Evolutionary conservation across 495 filamentous ascomycete species (phyloP).

Genomic region (Acidomyces sp.): DNA sequence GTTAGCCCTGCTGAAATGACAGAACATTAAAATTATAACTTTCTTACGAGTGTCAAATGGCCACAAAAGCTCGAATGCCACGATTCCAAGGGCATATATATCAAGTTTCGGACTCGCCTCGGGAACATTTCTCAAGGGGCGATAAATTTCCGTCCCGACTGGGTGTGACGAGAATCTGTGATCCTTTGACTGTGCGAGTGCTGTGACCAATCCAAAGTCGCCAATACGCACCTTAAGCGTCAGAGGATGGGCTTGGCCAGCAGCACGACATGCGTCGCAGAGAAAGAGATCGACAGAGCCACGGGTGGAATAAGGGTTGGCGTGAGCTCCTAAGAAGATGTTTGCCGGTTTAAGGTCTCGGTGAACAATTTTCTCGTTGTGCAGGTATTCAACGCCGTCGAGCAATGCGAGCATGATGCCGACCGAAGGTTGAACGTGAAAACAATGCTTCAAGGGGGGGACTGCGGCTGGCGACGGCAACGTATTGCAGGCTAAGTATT

Average conservation of each 20-base stretch:
- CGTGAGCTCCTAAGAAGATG: conserved; percentile 31
- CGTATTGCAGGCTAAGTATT: conserved; percentile 22
- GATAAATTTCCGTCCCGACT: conserved; percentile 31
- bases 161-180: neutral
- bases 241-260: conserved; percentile 2
- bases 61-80: conserved; percentile 29
- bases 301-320: neutral
- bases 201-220: conserved; percentile 28
- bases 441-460: conserved; percentile 28
- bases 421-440: conserved; percentile 27
- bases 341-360: conserved; percentile 38
- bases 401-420: conserved; percentile 28
- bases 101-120: conserved; percentile 26
- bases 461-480: neutral
- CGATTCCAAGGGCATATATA: conserved; percentile 31
- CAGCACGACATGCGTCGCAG: conserved; percentile 25
- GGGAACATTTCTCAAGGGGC: conserved; percentile 13
- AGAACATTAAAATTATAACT: too few relatives aligned
- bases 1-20: too few relatives aligned
- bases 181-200: conserved; percentile 17
- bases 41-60: conserved; percentile 25
- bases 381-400: conserved; percentile 29
- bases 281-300: conserved; percentile 26
- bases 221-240: conserved; percentile 27
- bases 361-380: conserved; percentile 29